Base-by-base conservation (phyloP, 1,284 basidiomycete species). In the Phellopilus nigrolimitatus region DNA sequence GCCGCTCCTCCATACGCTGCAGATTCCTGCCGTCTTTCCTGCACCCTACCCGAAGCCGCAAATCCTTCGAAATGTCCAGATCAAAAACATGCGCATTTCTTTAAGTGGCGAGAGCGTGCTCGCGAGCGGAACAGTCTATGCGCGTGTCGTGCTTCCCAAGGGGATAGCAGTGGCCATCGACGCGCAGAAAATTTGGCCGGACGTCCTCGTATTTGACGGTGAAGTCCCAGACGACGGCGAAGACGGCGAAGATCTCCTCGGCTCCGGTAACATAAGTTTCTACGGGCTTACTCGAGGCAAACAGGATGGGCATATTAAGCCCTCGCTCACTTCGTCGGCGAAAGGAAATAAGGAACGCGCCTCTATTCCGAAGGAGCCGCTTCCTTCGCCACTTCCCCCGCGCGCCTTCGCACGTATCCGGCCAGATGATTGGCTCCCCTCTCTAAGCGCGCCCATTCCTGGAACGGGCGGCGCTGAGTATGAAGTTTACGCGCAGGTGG, bases 131-230 rank as follows among this genome's bases (percentile, higher is more conserved):
- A 75, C 73, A 1, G 77, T 90, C 3, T 74, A 71, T 48, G 87
- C 76, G 8, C 70, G 73, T 17, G 70, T 85, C 31, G 81, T 85
- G 4, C 70, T 90, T 1, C 87, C 87, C 0, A 67, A 65, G 38
- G 84, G 84, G 30, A 77, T 90, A 63, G 64, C 84, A 50, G 69
- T 88, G 17, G 70, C 69, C 12, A 63, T 89, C 38, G 70, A 81
- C 47, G 82, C 88, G 12, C 74, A 68, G 10, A 74, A 69, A 40
- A 76, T 88, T 21, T 72, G 86, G 54, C 86, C 87, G 0, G 87
- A 90, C 60, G 80, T 85, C 19, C 66, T 90, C 2, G 73, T 90
- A 1, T 89, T 80, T 55, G 87, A 90, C 57, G 87, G 88, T 1
- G 76, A 79, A 19, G 73, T 79, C 0, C 76, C 79, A 3, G 64